Evolutionary conservation across 805 yeast genomes (phyloP).

Genomic region (Sugiyamaella valdiviana): DNA sequence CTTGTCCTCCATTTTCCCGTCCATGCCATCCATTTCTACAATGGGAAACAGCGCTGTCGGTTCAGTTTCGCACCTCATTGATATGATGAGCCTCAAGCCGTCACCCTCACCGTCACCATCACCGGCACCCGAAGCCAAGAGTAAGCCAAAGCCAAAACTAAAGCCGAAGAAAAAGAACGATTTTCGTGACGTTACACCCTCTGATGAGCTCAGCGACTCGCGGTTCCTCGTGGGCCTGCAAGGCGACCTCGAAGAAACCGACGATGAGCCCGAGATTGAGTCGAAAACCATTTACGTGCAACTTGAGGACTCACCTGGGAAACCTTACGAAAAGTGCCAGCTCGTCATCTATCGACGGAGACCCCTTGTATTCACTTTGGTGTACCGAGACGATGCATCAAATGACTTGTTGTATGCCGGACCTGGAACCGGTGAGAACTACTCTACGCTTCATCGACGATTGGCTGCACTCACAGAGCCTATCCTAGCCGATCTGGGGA

Average conservation of each 20-base stretch:
- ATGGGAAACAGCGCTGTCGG: constrained; percentile 12
- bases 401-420: constrained; percentile 3
- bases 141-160: not conserved
- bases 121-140: not conserved
- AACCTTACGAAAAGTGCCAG: constrained; percentile 3
- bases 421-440: constrained; percentile 4
- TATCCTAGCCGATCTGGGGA: constrained; percentile 17
- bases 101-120: not conserved
- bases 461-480: constrained; percentile 26
- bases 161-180: not conserved
- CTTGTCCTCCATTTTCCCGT: constrained; percentile 1
- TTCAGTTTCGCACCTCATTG: constrained; percentile 12
- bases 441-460: constrained; percentile 20
- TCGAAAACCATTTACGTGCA: constrained; percentile 8
- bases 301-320: constrained; percentile 1
- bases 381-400: constrained; percentile 9
- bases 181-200: not conserved
- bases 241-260: constrained; percentile 17
- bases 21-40: constrained; percentile 6
- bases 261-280: constrained; percentile 5
- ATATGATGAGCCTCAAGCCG: constrained; percentile 8
- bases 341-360: constrained; percentile 22
- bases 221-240: constrained; percentile 20
- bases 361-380: constrained; percentile 22
- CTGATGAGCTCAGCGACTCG: constrained; percentile 20